Base-by-base conservation (phyloP, 371 early-diverging fungal species). In the Lichtheimia ornata region DNA sequence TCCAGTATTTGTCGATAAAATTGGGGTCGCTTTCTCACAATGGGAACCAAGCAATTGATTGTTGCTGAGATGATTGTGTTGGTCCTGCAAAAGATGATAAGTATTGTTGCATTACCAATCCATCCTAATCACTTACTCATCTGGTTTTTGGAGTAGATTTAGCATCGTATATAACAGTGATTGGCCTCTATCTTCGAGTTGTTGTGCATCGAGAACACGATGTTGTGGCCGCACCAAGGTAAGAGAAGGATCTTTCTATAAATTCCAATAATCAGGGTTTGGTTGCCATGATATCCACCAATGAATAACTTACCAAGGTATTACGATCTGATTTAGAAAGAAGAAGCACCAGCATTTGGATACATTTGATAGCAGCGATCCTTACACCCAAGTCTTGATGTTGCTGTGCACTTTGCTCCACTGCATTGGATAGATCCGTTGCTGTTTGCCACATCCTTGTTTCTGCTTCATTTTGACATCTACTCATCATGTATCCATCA, bases 401-500 rank as follows among this genome's bases (percentile, higher is more conserved):
- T 3, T 62, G n/a, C 2, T 69, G 56, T 4, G 77, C 59, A 13
- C 56, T 45, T 5, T 57, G 59, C 14, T 66, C 64, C 1, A 78
- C 62, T 3, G 61, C 55, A 14, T 60, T 44, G 24, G 76, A 70
- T 24, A 84, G 53, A 0, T 59, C 50, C 7, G 27, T 35, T 15
- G 74, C 61, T 2, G 61, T 66, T 35, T 76, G 62, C 84, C 84
- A 81, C 66, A 79, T 65, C 14, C 61, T 65, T 42, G 61, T 62
- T 59, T 84, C 82, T 5, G 70, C 66, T 66, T 73, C 72, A 57
- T 79, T 81, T 60, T 80, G 70, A 56, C 75, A 76, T 22, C 84
- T 79, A 60, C 7, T 25, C 54, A 56, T 28, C 18, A 52, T 41
- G 25, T n/a, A 27, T 45, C 41, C 40, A 13, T 45, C 41, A 43